Conservation (phyloP, 1,284 basidiomycete genomes). For the Ustilago loliicola region DNA sequence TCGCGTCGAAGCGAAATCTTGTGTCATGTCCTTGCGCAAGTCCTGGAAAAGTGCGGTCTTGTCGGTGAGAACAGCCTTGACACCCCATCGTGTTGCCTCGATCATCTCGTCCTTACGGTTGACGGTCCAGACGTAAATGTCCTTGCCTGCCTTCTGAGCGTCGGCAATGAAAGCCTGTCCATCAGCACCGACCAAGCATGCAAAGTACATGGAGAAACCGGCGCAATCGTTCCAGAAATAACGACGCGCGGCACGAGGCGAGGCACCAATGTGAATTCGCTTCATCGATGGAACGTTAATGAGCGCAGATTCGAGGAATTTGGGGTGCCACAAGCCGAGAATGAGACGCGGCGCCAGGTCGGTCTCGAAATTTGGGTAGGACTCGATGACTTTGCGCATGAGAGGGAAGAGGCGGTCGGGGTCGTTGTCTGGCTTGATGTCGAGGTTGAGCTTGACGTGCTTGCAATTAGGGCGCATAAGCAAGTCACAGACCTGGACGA, state of each 20-base stretch:
- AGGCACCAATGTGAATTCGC: slow-evolving; percentile 86
- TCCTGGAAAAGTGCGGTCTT: slow-evolving; percentile 82
- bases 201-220: slow-evolving; percentile 89
- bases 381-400: slow-evolving; percentile 82
- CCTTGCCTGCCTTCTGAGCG: slow-evolving; percentile 84
- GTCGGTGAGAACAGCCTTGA: slow-evolving; percentile 90
- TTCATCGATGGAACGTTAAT: slow-evolving; percentile 83
- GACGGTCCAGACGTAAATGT: slow-evolving; percentile 94
- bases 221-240: slow-evolving; percentile 93
- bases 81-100: slow-evolving; percentile 92
- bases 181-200: slow-evolving; percentile 79
- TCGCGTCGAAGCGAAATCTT: slow-evolving; percentile 53
- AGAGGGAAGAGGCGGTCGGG: slow-evolving; percentile 87
- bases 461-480: slow-evolving; percentile 65
- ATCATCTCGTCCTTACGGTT: slow-evolving; percentile 93
- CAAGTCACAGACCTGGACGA: slow-evolving; percentile 64
- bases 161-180: slow-evolving; percentile 80
- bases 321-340: slow-evolving; percentile 84
- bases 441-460: slow-evolving; percentile 74
- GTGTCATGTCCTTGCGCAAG: slow-evolving; percentile 76
- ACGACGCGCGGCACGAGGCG: slow-evolving; percentile 76
- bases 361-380: slow-evolving; percentile 82
- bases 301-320: slow-evolving; percentile 84
- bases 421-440: slow-evolving; percentile 93
- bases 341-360: slow-evolving; percentile 89